Evolutionary conservation across 305 asterid species (phyloP), one percentile per base, ranked within the genome.

Genomic region (Ajuga reptans): DNA sequence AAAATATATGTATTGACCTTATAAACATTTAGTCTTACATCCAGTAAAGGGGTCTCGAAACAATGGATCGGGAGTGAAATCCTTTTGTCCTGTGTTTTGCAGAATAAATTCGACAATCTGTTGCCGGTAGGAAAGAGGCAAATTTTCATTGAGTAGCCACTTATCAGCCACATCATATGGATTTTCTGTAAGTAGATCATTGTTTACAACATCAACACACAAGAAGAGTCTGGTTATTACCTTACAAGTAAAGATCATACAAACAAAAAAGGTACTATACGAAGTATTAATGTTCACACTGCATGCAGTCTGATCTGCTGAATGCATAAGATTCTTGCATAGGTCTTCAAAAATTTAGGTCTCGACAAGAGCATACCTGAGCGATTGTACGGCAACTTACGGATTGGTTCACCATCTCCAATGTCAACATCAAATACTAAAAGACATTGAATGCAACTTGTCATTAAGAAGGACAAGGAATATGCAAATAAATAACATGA

Each of bases 351-450:
- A 55, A 55, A 11, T 43, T 56, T 36, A 69, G 61, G 66, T 24
- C 29, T 12, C 17, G 43, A 33, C 17, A 75, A 66, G 51, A 72
- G 42, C 68, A 67, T 80, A 93, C 99, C 99, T 84, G 96, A 85
- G 43, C 87, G 92, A 72, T 90, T 93, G 82, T 83, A 93, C 0
- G 99, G 99, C 78, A 93, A 77, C 82, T 89, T 93, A 37, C 99
- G 99, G 11, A 84, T 67, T 68, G 97, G 97, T 74, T 86, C 96
- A 74, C 99, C 99, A 81, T 93, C 99, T 77, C 95, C 97, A 83
- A 93, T 91, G 80, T 93, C 99, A 56, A 90, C 99, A 81, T 93
- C 99, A 66, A 93, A 93, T 50, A 93, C 99, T 93, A 88, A 67
- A 72, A 37, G 64, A 42, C 63, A 80, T 57, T 69, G 29, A 53